Evolutionary conservation across 495 filamentous ascomycete genomes (phyloP).

Genomic region (Aspergillus indologenus): DNA sequence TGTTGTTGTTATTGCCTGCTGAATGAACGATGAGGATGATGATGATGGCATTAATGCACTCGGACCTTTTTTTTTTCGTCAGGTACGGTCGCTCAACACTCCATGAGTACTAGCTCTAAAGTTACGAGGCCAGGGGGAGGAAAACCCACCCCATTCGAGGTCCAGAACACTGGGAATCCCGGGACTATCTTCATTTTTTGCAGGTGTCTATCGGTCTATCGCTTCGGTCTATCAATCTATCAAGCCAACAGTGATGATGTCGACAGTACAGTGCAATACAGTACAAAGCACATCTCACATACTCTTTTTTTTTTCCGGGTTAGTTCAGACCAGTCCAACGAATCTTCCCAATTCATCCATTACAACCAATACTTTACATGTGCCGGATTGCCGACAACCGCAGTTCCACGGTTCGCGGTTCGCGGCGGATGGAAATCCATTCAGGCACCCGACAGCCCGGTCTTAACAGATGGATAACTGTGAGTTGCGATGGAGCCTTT

Average conservation of each 20-base stretch:
- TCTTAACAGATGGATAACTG: neutral
- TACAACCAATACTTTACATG: neutral
- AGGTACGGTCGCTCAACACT: neutral
- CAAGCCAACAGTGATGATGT: neutral
- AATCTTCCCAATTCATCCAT: neutral
- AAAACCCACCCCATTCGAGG: neutral
- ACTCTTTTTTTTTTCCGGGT: no score
- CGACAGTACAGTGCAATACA: neutral
- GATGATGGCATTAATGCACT: neutral
- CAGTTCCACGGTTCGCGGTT: constrained; percentile 12
- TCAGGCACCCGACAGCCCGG: neutral
- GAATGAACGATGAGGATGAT: neutral
- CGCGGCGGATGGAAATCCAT: constrained; percentile 3
- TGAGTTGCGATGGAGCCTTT: neutral
- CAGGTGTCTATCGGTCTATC: neutral
- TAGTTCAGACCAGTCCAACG: neutral
- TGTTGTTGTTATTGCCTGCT: neutral
- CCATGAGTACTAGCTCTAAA: neutral
- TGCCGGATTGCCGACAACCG: neutral
- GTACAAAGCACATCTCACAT: neutral
- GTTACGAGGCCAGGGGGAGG: neutral
- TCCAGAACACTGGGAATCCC: neutral
- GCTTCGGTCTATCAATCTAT: neutral
- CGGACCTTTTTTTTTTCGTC: neutral
- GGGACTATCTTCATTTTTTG: neutral